Evolutionary conservation across 2,329 filamentous ascomycete species (phyloP), one percentile per base, ranked within the genome.

Genomic region (Rhytidhysteron rufulum): DNA sequence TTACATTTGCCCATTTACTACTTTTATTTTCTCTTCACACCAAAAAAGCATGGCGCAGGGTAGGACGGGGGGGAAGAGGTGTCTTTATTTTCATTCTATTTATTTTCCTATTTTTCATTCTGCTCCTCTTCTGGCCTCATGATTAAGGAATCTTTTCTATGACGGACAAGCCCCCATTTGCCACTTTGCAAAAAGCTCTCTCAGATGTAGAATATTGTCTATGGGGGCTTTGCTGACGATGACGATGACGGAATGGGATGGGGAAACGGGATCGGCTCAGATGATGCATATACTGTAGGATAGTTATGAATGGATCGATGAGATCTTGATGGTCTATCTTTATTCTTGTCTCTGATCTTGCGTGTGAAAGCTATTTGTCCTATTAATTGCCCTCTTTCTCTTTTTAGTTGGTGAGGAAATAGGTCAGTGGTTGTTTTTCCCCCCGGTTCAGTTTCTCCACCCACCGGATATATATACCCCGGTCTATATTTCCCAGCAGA

Each of bases 241-340:
- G 17, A n/a, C 10, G 24, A 22, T 15, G 27, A 21, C 15, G 34
- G 18, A 24, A 30, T 8, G 27, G 27, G 27, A 30, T 42, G 41
- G 33, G 32, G 18, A 35, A 30, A 18, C 29, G 18, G 22, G 40
- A 4, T 8, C 13, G 15, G 18, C 25, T n/a, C 18, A 24, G 32
- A 11, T 10, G n/a, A 29, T 49, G 44, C 48, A 51, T 48, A 53
- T 48, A 51, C 42, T 54, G 51, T 54, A 54, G 48, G 51, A 54
- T 54, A 54, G 11, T 22, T 36, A 36, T 36, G 19, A 22, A 36
- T 36, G 34, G 20, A 24, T 10, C 34, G 15, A 15, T 10, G 19
- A 24, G 21, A n/a, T n/a, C n/a, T n/a, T 17, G 27, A 30, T 30
- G 34, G 16, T 36, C 2, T 24, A 15, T 36, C 34, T 36, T 22